Percentiles rank a stretch among this genome's conserved stretches.
Evolutionary conservation across 169 alveolate genomes (phyloP).

Genomic region (Plasmodium malariae): DNA sequence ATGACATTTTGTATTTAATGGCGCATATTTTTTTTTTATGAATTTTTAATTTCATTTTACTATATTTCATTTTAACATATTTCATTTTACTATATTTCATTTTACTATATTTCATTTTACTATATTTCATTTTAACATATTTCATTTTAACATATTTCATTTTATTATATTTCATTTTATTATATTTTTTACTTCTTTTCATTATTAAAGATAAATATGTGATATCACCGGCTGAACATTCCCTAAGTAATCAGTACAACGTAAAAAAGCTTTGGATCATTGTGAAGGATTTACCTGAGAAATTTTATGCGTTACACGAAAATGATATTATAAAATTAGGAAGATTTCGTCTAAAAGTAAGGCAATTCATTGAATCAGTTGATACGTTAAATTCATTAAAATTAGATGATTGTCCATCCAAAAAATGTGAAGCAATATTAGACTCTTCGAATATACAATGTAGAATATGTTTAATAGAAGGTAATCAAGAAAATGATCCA

Average conservation of each 20-base stretch:
- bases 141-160: background rate
- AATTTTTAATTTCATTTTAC: too few species aligned
- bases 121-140: background rate
- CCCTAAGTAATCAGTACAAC: constrained; percentile 74
- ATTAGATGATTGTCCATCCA: constrained; percentile 61
- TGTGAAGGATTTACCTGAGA: constrained; percentile 90
- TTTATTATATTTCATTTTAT: background rate
- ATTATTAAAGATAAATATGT: constrained; percentile 71
- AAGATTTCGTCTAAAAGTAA: constrained; percentile 93
- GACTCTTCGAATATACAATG: constrained; percentile 86
- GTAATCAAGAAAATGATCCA: constrained; percentile 90
- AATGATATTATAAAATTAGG: constrained; percentile 95
- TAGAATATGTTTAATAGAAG: constrained; percentile 94
- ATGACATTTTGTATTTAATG: too few species aligned
- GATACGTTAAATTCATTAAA: constrained; percentile 57
- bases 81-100: too few species aligned
- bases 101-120: too few species aligned
- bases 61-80: too few species aligned
- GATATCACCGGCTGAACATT: constrained; percentile 84
- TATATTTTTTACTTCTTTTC: background rate
- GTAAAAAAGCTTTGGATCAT: constrained; percentile 94
- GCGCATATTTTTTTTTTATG: too few species aligned
- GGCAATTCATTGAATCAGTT: constrained; percentile 85
- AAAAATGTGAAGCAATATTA: constrained; percentile 45
- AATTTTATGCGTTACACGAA: constrained; percentile 90